phyloP scores from a whole-genome alignment of 169 alveolate species.

The Eimeria acervulina region DNA sequence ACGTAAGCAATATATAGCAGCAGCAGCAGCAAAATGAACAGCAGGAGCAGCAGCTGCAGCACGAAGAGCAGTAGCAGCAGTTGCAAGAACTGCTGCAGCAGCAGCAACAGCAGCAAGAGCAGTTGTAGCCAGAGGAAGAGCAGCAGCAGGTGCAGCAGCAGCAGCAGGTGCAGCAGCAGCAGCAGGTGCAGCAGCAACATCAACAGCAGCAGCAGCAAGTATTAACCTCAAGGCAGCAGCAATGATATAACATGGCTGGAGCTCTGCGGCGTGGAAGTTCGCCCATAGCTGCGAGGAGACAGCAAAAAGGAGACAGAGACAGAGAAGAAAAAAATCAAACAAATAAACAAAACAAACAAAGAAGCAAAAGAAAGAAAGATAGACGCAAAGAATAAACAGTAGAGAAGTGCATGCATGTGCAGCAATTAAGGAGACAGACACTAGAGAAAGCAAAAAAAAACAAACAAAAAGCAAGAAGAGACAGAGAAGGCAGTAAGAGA shows the following conservation, averaged over 20 bases:
- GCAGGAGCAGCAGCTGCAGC: too few relatives aligned
- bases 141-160: slow-evolving; percentile 1
- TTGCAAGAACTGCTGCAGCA: too few relatives aligned
- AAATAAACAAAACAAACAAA: too few relatives aligned
- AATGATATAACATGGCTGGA: slow-evolving; percentile 23
- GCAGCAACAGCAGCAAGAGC: background rate
- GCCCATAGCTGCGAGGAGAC: slow-evolving; percentile 66
- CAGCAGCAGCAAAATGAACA: too few relatives aligned
- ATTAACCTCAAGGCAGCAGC: slow-evolving; percentile 46
- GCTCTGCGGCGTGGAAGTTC: slow-evolving; percentile 27
- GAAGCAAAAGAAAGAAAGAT: too few relatives aligned
- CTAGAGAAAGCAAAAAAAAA: too few relatives aligned
- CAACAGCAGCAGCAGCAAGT: slow-evolving; percentile 21
- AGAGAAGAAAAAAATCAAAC: too few relatives aligned
- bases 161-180: slow-evolving; percentile 3
- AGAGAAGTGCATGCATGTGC: too few relatives aligned
- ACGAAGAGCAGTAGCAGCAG: background rate
- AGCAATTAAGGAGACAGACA: too few relatives aligned
- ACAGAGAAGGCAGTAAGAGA: background rate
- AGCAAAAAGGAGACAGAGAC: background rate
- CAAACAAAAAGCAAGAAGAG: background rate
- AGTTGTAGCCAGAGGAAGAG: background rate
- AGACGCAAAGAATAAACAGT: background rate
- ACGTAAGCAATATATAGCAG: slow-evolving; percentile 48
- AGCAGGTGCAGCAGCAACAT: background rate